These are phyloP conservation scores for Lactifluus piperatus DNA, from an alignment of 768 basidiomycete species.

Conservation along the genomic window DNA sequence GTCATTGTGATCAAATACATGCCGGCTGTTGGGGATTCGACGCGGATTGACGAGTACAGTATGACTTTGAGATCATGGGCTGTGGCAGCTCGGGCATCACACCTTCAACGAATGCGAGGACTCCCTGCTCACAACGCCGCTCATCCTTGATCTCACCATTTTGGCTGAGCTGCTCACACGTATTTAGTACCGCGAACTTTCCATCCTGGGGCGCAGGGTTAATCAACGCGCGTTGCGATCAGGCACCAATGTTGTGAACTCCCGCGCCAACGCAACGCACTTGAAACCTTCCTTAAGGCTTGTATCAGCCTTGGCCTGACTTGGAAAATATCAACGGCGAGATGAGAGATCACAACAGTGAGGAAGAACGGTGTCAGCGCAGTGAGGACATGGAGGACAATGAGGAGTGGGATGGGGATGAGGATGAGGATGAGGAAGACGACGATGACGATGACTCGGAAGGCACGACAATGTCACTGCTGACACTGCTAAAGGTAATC, in stretches of 20 bases:
- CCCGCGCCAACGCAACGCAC: conserved; percentile 88
- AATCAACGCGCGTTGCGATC: conserved; percentile 2
- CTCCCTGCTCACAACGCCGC: conserved; percentile 91
- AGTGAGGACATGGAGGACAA: too few relatives aligned
- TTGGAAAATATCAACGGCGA: too few relatives aligned
- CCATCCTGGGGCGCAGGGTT: conserved; percentile 22
- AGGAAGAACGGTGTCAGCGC: too few relatives aligned
- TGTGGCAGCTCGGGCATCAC: conserved; percentile 88
- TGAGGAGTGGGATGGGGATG: too few relatives aligned
- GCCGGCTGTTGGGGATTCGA: conserved; percentile 93
- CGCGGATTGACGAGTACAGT: conserved; percentile 99
- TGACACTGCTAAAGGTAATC: too few relatives aligned
- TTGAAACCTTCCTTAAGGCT: conserved; percentile 91
- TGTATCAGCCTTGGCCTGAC: conserved; percentile 86
- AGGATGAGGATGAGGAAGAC: too few relatives aligned
- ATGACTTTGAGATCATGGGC: conserved; percentile 96
- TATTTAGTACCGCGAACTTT: conserved; percentile 69
- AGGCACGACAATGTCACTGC: too few relatives aligned
- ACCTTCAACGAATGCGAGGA: conserved; percentile 99
- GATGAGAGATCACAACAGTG: too few relatives aligned
- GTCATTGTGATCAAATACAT: conserved; percentile 96
- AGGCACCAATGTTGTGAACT: conserved; percentile 91
- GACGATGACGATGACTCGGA: too few relatives aligned
- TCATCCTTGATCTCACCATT: conserved; percentile 91
- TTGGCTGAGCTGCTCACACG: conserved; percentile 92